Evolutionary conservation across 2,329 filamentous ascomycete species (phyloP).

Genomic region (Tolypocladium tropicale): DNA sequence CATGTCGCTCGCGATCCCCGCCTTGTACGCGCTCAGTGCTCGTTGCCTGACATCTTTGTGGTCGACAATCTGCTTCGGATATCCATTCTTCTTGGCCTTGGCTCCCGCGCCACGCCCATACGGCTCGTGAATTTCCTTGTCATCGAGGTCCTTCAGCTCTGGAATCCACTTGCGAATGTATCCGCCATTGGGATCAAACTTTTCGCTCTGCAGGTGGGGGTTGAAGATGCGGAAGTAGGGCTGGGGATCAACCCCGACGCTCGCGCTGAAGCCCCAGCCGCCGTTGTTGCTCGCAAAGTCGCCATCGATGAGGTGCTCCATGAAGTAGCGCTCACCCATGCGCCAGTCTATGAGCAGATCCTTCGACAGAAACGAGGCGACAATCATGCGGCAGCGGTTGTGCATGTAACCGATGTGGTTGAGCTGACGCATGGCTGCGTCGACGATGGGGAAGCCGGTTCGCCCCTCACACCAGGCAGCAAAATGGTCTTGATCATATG

Average conservation of each 20-base stretch:
- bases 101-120: constrained; percentile 54
- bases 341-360: constrained; percentile 78
- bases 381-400: constrained; percentile 77
- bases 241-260: constrained; percentile 71
- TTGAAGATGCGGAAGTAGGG: constrained; percentile 92
- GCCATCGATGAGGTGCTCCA: constrained; percentile 69
- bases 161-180: constrained; percentile 80
- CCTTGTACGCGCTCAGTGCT: constrained; percentile 62
- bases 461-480: constrained; percentile 61
- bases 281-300: constrained; percentile 72
- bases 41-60: constrained; percentile 60
- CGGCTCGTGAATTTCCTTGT: constrained; percentile 70
- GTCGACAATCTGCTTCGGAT: constrained; percentile 65
- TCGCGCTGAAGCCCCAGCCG: constrained; percentile 47
- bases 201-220: constrained; percentile 73
- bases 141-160: constrained; percentile 55
- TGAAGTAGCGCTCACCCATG: constrained; percentile 71
- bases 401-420: constrained; percentile 65
- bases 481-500: constrained; percentile 61
- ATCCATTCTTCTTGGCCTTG: constrained; percentile 55
- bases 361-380: constrained; percentile 70
- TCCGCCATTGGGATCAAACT: constrained; percentile 67
- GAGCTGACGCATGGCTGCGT: constrained; percentile 77
- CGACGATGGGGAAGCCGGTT: constrained; percentile 76
- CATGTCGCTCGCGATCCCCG: constrained; percentile 21